Percentiles rank a stretch among this genome's conserved stretches.
These are phyloP conservation scores for Peterozyma toletana DNA, from an alignment of 805 yeast species.

Conservation along the genomic window DNA sequence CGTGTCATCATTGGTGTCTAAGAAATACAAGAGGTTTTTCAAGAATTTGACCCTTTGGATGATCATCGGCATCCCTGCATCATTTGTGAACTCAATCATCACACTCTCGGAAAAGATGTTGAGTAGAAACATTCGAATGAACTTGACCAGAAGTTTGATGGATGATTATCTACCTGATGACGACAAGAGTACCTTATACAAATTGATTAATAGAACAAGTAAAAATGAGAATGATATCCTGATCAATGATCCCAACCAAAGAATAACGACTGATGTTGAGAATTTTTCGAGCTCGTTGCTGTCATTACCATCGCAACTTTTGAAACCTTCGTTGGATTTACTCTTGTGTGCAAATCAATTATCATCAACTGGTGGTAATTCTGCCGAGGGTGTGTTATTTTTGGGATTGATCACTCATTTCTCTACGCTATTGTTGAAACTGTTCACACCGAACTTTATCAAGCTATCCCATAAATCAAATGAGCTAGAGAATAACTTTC, in stretches of 20 bases:
- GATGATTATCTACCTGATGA: conserved; percentile 66
- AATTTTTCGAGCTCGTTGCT: conserved; percentile 68
- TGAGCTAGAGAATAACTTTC: conserved; percentile 75
- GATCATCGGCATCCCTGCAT: conserved; percentile 79
- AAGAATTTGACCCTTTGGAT: conserved; percentile 69
- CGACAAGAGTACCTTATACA: conserved; percentile 66
- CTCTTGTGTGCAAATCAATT: conserved; percentile 75
- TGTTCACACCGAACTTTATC: conserved; percentile 88
- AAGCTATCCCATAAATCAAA: conserved; percentile 70
- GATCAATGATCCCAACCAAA: conserved; percentile 72
- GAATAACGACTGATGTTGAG: conserved; percentile 74
- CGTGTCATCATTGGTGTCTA: conserved; percentile 75
- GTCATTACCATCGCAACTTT: conserved; percentile 70
- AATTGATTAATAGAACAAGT: conserved; percentile 48
- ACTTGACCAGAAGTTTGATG: conserved; percentile 58
- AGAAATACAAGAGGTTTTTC: conserved; percentile 56
- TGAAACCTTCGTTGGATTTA: conserved; percentile 79
- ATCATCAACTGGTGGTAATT: conserved; percentile 55
- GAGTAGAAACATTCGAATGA: conserved; percentile 51
- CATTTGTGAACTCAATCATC: conserved; percentile 67
- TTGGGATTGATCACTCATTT: conserved; percentile 76
- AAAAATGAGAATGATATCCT: conserved; percentile 8
- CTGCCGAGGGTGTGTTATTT: conserved; percentile 72
- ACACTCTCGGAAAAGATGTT: conserved; percentile 52
- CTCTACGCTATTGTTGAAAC: conserved; percentile 64